Conservation (phyloP, 164 flowering plant genomes). For the Saururus chinensis region DNA sequence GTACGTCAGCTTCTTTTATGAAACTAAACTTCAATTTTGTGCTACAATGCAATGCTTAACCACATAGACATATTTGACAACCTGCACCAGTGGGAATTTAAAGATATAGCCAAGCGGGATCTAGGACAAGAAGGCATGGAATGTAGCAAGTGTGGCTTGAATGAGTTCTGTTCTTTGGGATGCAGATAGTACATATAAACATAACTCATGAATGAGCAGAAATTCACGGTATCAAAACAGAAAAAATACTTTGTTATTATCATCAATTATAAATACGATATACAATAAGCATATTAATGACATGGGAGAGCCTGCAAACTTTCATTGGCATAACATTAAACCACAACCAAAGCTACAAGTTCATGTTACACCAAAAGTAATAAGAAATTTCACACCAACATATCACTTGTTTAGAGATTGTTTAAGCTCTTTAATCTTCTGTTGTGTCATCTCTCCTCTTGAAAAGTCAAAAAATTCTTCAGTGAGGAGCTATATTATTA, state of each 20-base stretch:
- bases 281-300: not conserved
- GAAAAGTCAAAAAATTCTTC: slow-evolving; percentile 99
- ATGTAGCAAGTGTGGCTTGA: slow-evolving; percentile 83
- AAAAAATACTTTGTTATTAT: too few relatives aligned
- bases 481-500: slow-evolving; percentile 62
- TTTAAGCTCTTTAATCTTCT: slow-evolving; percentile 94
- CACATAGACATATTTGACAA: too few relatives aligned
- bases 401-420: slow-evolving; percentile 84
- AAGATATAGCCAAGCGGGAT: slow-evolving; percentile 96
- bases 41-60: too few relatives aligned
- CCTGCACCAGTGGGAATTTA: slow-evolving; percentile 96
- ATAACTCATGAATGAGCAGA: too few relatives aligned
- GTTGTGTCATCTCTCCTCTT: too few relatives aligned
- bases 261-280: too few relatives aligned
- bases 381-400: not conserved
- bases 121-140: slow-evolving; percentile 99
- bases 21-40: not conserved
- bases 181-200: too few relatives aligned
- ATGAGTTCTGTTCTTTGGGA: slow-evolving; percentile 64
- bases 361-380: too few relatives aligned
- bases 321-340: not conserved
- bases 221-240: too few relatives aligned
- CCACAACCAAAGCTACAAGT: not conserved
- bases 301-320: not conserved
- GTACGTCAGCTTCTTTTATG: not conserved